Evolutionary conservation across 306 rosid genomes (phyloP).

Genomic region (Mimosa pudica): DNA sequence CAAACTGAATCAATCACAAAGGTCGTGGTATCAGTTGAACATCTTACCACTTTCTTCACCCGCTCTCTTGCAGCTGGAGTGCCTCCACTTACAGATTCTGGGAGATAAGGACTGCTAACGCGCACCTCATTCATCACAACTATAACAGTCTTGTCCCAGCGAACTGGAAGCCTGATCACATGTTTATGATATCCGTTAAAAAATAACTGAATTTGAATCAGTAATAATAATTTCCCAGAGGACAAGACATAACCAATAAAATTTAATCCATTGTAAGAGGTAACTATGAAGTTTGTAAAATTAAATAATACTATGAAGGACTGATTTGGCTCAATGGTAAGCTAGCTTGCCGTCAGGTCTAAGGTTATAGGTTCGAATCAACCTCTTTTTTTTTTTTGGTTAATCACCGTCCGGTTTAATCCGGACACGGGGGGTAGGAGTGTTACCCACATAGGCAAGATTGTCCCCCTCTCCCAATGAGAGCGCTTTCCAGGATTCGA

Average conservation of each 20-base stretch:
- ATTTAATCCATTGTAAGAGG: neutral
- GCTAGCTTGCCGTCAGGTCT: too few species aligned
- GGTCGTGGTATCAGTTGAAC: slow-evolving; percentile 16
- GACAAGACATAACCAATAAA: slow-evolving; percentile 1
- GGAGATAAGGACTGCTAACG: slow-evolving; percentile 83
- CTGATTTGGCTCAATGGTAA: too few species aligned
- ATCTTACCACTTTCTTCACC: slow-evolving; percentile 97
- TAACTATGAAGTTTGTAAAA: too few species aligned
- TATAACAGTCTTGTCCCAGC: slow-evolving; percentile 95
- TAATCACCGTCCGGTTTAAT: too few species aligned
- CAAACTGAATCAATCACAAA: slow-evolving; percentile 20
- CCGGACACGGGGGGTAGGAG: too few species aligned
- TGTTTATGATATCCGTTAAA: slow-evolving; percentile 31
- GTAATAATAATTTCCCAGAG: slow-evolving; percentile 5
- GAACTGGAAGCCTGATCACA: slow-evolving; percentile 90
- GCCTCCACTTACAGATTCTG: slow-evolving; percentile 94
- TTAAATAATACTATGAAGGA: too few species aligned
- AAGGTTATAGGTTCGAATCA: too few species aligned
- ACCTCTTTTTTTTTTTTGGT: too few species aligned
- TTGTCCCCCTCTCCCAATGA: too few species aligned
- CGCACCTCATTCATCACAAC: slow-evolving; percentile 97
- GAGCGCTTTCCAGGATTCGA: too few species aligned
- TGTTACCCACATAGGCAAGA: too few species aligned
- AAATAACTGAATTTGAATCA: slow-evolving; percentile 14
- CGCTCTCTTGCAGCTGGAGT: slow-evolving; percentile 96